Base-by-base conservation (phyloP, 2,329 filamentous ascomycete species). In the Fusarium tjaetaba region DNA sequence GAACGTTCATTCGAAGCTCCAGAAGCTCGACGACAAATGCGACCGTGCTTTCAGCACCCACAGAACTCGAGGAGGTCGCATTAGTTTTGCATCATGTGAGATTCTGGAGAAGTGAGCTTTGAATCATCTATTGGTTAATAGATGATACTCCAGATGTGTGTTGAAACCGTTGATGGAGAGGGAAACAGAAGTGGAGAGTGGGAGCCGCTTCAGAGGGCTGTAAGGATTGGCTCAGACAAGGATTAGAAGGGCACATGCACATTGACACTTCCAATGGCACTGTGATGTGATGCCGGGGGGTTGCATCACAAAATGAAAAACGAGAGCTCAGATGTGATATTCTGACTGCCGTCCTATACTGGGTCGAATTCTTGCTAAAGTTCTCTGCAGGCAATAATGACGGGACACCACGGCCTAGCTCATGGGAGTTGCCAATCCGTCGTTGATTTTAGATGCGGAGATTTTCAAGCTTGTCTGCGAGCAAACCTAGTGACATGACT, bases 71-170 rank as follows among this genome's bases (percentile, higher is more conserved):
- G 62, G 55, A 66, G 65, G 72, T 78, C 74, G 78, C 78, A 79
- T 79, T 72, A 67, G 71, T 62, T 58, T 45, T 59, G 55, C 32
- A 73, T 73, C 78, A 79, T 79, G 78, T 80, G 78, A 79, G 74
- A 68, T 69, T 61, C 53, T 64, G 72, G 56, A 63, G 65, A 55
- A 70, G 60, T 58, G 68, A 59, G 66, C 48, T 61, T 39, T 70
- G 57, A 28, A 38, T 46, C 56, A 53, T 48, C 56, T 45, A 77
- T 75, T 77, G 72, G 75, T 62, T 51, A 52, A 48, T 61, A 48
- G 24, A 38, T 20, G 28, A 51, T 45, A 53, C 61, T 61, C 39
- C 55, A 43, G 48, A 70, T 62, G 61, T 57, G 53, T 53, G 53
- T 65, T 57, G 60, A 76, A 73, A 59, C 71, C 39, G 66, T 76